Evolutionary conservation across 345 rosid species (phyloP), one percentile per base, ranked within the genome.

Genomic region (Excoecaria cochinchinensis): DNA sequence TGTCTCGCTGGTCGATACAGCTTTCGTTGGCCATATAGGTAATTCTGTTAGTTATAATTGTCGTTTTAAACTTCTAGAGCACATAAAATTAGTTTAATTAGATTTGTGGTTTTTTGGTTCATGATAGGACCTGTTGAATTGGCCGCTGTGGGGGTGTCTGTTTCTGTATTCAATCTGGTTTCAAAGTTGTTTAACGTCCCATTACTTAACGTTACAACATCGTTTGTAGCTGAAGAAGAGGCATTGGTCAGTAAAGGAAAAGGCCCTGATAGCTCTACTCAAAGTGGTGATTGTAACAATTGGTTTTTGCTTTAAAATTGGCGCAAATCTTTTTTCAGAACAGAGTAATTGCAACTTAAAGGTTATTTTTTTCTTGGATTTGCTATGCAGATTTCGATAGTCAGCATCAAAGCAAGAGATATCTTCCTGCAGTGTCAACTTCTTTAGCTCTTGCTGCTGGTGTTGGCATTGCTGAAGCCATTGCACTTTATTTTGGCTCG

Each of bases 221-320:
- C 97, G 62, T 89, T 91, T 81, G 99, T 89, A n/a, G 99, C 97
- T 38, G 97, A 95, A 79, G 99, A 95, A 80, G 94, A 90, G 50
- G 90, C 93, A 0, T 12, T 79, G 77, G 69, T 71, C 6, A 74
- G 72, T 74, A 85, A 85, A 64, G 69, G 75, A 31, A 65, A 47
- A 38, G 77, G 68, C 38, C 24, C 16, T 57, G 53, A 66, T 72
- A 72, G 17, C 69, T 75, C 79, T 64, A 60, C 52, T 38, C 59
- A 53, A 78, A 67, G n/a, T 60, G 59, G 55, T 74, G 66, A 74
- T 60, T 80, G 79, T 82, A 69, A 75, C 47, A 52, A 60, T 44
- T 42, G 10, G 15, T 19, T 15, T 40, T 42, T 65, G 31, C 12
- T 65, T 64, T 4, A 15, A 15, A 14, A 64, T 39, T 42, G 67